phyloP scores from a whole-genome alignment of 2,329 filamentous ascomycete genomes.

The Macrophomina phaseolina region DNA sequence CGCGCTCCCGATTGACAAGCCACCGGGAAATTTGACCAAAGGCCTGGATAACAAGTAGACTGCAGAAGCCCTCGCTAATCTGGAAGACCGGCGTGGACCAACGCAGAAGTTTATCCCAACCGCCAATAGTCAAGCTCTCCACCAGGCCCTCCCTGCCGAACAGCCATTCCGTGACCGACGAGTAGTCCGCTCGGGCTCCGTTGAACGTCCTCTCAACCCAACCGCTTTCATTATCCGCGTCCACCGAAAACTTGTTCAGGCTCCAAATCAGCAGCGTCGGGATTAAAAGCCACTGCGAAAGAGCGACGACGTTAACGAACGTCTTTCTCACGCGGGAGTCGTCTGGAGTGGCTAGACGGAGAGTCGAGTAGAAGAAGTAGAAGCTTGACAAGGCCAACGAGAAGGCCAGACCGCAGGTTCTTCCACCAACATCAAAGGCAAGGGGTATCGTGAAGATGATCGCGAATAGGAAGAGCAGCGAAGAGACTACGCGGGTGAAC shows the following conservation, averaged over 20 bases:
- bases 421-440: slow-evolving; percentile 96
- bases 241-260: slow-evolving; percentile 91
- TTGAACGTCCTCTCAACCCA: slow-evolving; percentile 85
- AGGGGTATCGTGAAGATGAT: slow-evolving; percentile 96
- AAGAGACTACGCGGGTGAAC: slow-evolving; percentile 80
- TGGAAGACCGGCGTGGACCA: slow-evolving; percentile 97
- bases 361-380: slow-evolving; percentile 84
- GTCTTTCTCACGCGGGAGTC: slow-evolving; percentile 75
- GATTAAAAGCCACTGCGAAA: slow-evolving; percentile 85
- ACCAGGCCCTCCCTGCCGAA: slow-evolving; percentile 85
- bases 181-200: slow-evolving; percentile 66
- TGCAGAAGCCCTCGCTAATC: slow-evolving; percentile 94
- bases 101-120: slow-evolving; percentile 85
- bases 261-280: slow-evolving; percentile 92
- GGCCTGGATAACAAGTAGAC: slow-evolving; percentile 91
- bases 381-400: slow-evolving; percentile 87
- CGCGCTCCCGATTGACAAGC: slow-evolving; percentile 90
- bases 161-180: slow-evolving; percentile 80
- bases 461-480: slow-evolving; percentile 84
- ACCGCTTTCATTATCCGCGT: slow-evolving; percentile 71
- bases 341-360: slow-evolving; percentile 82
- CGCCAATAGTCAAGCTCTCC: slow-evolving; percentile 79
- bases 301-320: slow-evolving; percentile 70
- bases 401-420: slow-evolving; percentile 92
- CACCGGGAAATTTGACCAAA: slow-evolving; percentile 92